Conservation (phyloP, 148 eudicot genomes). For the Rhododendron molle region DNA sequence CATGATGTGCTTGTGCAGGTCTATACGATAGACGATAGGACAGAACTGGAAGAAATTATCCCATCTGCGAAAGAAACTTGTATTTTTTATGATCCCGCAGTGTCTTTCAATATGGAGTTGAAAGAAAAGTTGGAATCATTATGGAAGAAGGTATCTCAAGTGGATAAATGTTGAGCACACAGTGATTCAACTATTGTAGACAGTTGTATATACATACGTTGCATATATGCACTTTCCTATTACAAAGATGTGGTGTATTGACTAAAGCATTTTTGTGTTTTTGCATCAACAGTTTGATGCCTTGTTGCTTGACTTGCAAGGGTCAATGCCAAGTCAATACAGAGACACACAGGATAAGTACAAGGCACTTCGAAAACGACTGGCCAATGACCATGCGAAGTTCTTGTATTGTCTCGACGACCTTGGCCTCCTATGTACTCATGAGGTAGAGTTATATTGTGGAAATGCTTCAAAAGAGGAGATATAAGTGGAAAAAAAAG, state of each 20-base stretch:
- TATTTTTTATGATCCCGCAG: constrained; percentile 35
- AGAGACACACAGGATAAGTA: constrained; percentile 28
- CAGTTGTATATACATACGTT: neutral
- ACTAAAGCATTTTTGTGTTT: neutral
- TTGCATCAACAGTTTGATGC: constrained; percentile 42
- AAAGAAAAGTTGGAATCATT: constrained; percentile 36
- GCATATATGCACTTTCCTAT: neutral
- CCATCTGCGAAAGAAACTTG: constrained; percentile 33
- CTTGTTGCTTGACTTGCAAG: constrained; percentile 29
- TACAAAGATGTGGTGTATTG: neutral
- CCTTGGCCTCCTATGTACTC: constrained; percentile 50
- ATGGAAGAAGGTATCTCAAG: constrained; percentile 36
- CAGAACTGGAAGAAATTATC: constrained; percentile 33
- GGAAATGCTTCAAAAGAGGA: neutral
- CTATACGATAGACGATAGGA: constrained; percentile 30
- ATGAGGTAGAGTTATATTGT: constrained; percentile 40
- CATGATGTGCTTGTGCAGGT: constrained; percentile 22
- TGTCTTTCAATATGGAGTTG: constrained; percentile 24
- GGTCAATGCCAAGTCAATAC: constrained; percentile 24
- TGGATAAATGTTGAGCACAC: neutral
- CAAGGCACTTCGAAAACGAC: constrained; percentile 29
- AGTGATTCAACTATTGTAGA: neutral
- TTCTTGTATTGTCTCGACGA: constrained; percentile 54
- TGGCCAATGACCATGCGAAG: constrained; percentile 37
- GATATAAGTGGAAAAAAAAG: constrained; percentile 1